Evolutionary conservation across 1,284 basidiomycete genomes (phyloP).

Genomic region (Baeospora myosura): DNA sequence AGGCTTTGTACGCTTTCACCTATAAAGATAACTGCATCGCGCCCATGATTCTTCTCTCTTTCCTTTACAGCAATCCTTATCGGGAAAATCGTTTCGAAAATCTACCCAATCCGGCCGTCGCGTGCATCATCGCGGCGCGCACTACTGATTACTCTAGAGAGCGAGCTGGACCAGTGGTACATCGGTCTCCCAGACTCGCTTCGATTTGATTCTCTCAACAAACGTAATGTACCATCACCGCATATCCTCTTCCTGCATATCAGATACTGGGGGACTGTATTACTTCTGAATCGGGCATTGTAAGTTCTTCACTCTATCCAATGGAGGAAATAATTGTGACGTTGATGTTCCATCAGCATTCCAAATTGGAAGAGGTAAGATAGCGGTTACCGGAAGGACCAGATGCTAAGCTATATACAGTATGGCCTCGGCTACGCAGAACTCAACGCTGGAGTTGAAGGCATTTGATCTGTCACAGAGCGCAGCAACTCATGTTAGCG

Average conservation of each 20-base stretch:
- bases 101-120: slow-evolving; percentile 70
- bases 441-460: slow-evolving; percentile 35
- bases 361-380: not conserved
- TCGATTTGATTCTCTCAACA: slow-evolving; percentile 47
- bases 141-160: slow-evolving; percentile 57
- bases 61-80: slow-evolving; percentile 48
- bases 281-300: slow-evolving; percentile 80
- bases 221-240: slow-evolving; percentile 38
- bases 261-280: slow-evolving; percentile 79
- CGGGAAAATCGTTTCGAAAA: slow-evolving; percentile 60
- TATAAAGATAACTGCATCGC: not conserved
- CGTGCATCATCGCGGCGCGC: slow-evolving; percentile 45
- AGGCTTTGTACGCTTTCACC: slow-evolving; percentile 50
- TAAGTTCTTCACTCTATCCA: slow-evolving; percentile 30
- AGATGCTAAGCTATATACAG: slow-evolving; percentile 18
- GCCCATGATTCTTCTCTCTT: slow-evolving; percentile 1
- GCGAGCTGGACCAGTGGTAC: slow-evolving; percentile 71
- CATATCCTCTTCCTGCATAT: slow-evolving; percentile 75
- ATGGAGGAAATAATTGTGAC: not conserved
- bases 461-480: slow-evolving; percentile 46
- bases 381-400: no score
- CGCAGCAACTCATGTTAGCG: slow-evolving; percentile 76
- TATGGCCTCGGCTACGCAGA: slow-evolving; percentile 12
- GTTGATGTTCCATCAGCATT: not conserved
- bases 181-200: slow-evolving; percentile 66